Conservation (phyloP, 2,329 filamentous ascomycete species). For the Plectosphaerella cucumerina region DNA sequence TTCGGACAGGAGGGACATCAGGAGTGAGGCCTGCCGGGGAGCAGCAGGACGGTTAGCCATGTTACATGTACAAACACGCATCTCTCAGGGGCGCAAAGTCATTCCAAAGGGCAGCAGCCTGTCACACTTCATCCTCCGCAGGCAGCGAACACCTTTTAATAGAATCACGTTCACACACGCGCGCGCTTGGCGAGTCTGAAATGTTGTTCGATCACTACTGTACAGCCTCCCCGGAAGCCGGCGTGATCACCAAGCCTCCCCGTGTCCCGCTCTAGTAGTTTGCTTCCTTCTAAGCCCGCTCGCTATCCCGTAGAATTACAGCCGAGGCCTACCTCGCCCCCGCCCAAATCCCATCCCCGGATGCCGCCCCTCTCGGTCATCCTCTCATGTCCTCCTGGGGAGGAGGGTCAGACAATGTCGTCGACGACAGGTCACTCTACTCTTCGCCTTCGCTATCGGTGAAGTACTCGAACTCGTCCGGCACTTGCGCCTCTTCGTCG, state of each 20-base stretch:
- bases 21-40: too few species aligned
- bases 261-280: background rate
- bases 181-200: too few species aligned
- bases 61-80: too few species aligned
- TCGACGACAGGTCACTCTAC: background rate
- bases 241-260: background rate
- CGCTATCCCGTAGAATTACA: background rate
- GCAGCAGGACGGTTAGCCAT: too few species aligned
- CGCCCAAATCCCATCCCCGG: background rate
- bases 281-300: background rate
- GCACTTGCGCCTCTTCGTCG: conserved; percentile 66
- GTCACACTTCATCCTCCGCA: too few species aligned
- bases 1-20: too few species aligned
- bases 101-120: too few species aligned
- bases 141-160: too few species aligned
- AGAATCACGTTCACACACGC: too few species aligned
- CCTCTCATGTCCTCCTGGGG: too few species aligned
- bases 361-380: background rate
- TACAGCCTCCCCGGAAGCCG: background rate
- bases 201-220: background rate
- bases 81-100: too few species aligned
- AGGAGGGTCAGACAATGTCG: background rate
- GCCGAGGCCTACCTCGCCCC: background rate
- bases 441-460: conserved; percentile 56
- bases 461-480: conserved; percentile 74